Evolutionary conservation across 441 rosid genomes (phyloP), one percentile per base, ranked within the genome.

Genomic region (Hura crepitans): DNA sequence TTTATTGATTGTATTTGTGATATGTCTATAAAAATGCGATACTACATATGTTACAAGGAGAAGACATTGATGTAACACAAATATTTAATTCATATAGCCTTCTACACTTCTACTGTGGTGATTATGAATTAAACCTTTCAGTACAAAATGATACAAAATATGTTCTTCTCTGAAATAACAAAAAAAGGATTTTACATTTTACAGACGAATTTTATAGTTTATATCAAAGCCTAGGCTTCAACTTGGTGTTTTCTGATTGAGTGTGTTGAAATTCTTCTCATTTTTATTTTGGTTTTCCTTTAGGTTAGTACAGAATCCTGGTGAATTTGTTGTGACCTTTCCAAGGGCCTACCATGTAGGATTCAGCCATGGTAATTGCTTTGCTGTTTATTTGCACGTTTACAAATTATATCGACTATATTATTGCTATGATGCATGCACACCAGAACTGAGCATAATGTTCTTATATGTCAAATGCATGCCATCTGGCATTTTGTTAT

Each of bases 301-400:
- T 77, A 96, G 99, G 95, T 89, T 96, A 81, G 79, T 93, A 75
- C 98, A 93, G 82, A 84, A 89, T 83, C 97, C 97, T 68, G 99
- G 99, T 82, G 97, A 93, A 82, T 96, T 91, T 78, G 98, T 96
- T 67, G 98, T 93, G 85, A 96, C 99, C 69, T 96, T 93, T 80
- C 99, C 99, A 31, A 86, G 99, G 84, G 97, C 99, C 71, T 96
- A 96, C 81, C 99, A 96, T 82, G 89, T 87, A 75, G 99, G 99
- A 81, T 93, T 96, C 96, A 96, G 99, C 90, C 99, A 96, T 20
- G 98, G 99, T 96, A 91, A 87, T 79, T 77, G 74, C 78, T 77
- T 77, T 69, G 50, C 60, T 55, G 25, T 71, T 78, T 65, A 39
- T 47, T 74, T 39, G 33, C 28, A 13, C 37, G 31, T 51, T 69